phyloP scores from a whole-genome alignment of 1,284 basidiomycete species.

The Cryptococcus sp. region DNA sequence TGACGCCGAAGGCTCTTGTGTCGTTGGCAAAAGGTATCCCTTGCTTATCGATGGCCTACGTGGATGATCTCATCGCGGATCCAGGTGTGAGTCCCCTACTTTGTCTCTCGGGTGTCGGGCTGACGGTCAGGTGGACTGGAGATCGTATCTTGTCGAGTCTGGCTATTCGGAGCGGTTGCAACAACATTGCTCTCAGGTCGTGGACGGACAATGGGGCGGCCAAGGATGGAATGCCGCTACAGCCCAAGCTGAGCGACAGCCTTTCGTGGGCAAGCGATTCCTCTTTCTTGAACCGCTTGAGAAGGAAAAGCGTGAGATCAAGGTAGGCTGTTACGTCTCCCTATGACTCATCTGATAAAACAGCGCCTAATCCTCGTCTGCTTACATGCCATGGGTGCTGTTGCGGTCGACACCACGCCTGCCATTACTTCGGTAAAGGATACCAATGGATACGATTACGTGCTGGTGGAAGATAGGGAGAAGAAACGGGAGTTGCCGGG shows the following conservation, averaged over 20 bases:
- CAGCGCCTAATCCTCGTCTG: slow-evolving; percentile 59
- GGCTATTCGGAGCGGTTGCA: slow-evolving; percentile 58
- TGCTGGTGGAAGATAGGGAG: slow-evolving; percentile 59
- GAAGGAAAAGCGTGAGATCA: slow-evolving; percentile 12
- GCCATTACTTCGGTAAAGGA: slow-evolving; percentile 14
- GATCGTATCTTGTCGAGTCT: slow-evolving; percentile 60
- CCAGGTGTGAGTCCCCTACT: slow-evolving; percentile 42
- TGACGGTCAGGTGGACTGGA: slow-evolving; percentile 55
- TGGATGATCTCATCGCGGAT: slow-evolving; percentile 51
- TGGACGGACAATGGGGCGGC: slow-evolving; percentile 66
- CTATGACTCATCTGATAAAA: slow-evolving; percentile 14
- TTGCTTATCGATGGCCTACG: slow-evolving; percentile 64
- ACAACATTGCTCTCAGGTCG: slow-evolving; percentile 61
- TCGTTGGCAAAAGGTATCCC: slow-evolving; percentile 82
- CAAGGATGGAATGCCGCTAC: slow-evolving; percentile 48
- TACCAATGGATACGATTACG: slow-evolving; percentile 56
- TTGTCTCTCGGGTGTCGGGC: background rate
- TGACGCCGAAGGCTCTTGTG: slow-evolving; percentile 72
- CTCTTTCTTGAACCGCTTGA: slow-evolving; percentile 26
- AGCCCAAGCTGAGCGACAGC: slow-evolving; percentile 51
- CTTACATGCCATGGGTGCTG: slow-evolving; percentile 67
- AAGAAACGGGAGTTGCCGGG: slow-evolving; percentile 31
- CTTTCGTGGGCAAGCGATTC: slow-evolving; percentile 25
- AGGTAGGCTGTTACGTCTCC: slow-evolving; percentile 15
- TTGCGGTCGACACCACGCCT: slow-evolving; percentile 52